A percentile compares a stretch with the other conserved stretches of the same genome.
Conservation (phyloP, 768 basidiomycete genomes). For the Rhizopogon sp. region DNA sequence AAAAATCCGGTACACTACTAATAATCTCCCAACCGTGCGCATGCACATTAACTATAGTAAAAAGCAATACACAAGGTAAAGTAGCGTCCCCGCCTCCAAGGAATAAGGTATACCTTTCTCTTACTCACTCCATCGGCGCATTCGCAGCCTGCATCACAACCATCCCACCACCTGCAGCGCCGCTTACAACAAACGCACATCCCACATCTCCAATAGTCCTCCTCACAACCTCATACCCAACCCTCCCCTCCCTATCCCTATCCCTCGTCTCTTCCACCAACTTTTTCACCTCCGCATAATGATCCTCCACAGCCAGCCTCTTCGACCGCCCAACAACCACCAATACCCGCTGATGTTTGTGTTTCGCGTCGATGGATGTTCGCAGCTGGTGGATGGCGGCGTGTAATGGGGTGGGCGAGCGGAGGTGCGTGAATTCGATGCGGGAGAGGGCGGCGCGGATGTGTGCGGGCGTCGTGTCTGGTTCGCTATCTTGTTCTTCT, state of each 20-base stretch:
- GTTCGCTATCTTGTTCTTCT: neutral
- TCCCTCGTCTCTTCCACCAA: constrained; percentile 42
- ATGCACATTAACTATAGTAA: neutral
- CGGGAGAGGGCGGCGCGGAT: constrained; percentile 41
- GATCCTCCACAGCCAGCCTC: constrained; percentile 67
- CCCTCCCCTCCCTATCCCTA: constrained; percentile 19
- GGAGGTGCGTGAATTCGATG: constrained; percentile 55
- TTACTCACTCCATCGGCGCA: constrained; percentile 7
- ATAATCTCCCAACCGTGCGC: neutral
- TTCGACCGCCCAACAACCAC: constrained; percentile 72
- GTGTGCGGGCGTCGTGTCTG: constrained; percentile 5
- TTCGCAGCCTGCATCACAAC: constrained; percentile 66
- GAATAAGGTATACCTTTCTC: neutral
- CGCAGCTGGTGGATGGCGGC: constrained; percentile 44
- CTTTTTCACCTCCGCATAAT: constrained; percentile 62
- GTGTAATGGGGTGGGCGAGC: constrained; percentile 57
- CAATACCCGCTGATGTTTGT: constrained; percentile 40
- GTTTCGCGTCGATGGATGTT: constrained; percentile 7
- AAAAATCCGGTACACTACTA: neutral
- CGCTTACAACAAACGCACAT: constrained; percentile 67
- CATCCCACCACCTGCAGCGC: constrained; percentile 43
- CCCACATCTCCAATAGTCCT: constrained; percentile 88
- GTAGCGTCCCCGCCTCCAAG: neutral
- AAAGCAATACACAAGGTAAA: neutral
- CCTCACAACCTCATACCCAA: constrained; percentile 35